Conservation (phyloP, 108 stramenopile species). For the Nitzschia palea region DNA sequence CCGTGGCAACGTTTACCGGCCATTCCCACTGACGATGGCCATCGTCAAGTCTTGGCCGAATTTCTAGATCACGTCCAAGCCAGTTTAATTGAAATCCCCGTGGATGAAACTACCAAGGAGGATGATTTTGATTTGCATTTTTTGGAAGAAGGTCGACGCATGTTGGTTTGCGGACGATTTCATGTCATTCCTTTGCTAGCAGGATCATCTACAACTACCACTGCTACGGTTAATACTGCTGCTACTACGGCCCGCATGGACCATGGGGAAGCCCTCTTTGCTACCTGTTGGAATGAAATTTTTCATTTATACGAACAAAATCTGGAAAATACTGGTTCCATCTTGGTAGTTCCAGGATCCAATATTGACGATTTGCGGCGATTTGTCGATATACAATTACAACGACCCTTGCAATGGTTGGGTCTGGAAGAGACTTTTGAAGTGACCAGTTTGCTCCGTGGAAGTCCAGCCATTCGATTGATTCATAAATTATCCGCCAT, state of each 20-base stretch:
- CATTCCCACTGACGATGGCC: constrained; percentile 32
- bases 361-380: constrained; percentile 29
- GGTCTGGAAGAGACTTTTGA: constrained; percentile 59
- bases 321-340: constrained; percentile 52
- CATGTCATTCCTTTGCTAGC: constrained; percentile 41
- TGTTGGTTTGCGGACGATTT: constrained; percentile 63
- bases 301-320: constrained; percentile 34
- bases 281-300: constrained; percentile 72
- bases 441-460: constrained; percentile 61
- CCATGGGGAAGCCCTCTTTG: constrained; percentile 40
- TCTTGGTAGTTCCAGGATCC: constrained; percentile 57
- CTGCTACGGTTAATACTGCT: no score
- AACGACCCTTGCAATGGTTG: constrained; percentile 69
- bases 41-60: constrained; percentile 26
- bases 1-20: constrained; percentile 28
- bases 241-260: constrained; percentile 29
- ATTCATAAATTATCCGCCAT: constrained; percentile 69
- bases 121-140: constrained; percentile 74
- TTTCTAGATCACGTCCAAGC: constrained; percentile 67
- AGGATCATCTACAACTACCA: background rate
- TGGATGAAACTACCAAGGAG: constrained; percentile 44
- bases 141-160: constrained; percentile 73
- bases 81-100: constrained; percentile 61
- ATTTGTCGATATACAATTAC: constrained; percentile 56
- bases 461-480: constrained; percentile 53